A percentile compares a stretch with the other conserved stretches of the same genome.
Conservation (phyloP, 2,329 filamentous ascomycete species). For the Neophaeococcomyces mojaviensis region DNA sequence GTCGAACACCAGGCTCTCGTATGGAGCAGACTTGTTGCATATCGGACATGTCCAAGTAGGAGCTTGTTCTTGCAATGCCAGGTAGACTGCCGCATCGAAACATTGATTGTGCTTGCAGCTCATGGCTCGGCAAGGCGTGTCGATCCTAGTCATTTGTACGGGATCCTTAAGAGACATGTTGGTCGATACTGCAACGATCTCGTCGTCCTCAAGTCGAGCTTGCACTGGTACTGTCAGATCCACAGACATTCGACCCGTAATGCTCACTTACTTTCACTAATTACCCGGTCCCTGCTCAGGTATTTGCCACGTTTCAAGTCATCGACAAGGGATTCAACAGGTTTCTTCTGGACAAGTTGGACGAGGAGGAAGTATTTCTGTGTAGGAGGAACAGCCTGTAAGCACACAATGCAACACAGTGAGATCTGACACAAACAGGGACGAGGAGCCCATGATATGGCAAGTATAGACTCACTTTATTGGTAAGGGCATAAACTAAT, state of each 20-base stretch:
- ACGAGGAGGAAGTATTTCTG: constrained; percentile 67
- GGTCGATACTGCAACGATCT: constrained; percentile 75
- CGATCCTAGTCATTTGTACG: constrained; percentile 74
- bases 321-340: constrained; percentile 63
- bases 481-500: constrained; percentile 86
- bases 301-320: constrained; percentile 59
- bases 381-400: constrained; percentile 15
- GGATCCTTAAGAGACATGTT: constrained; percentile 90
- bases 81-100: constrained; percentile 86
- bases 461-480: constrained; percentile 54
- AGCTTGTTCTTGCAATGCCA: constrained; percentile 90
- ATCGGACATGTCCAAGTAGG: constrained; percentile 96
- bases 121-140: constrained; percentile 68
- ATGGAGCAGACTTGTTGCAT: constrained; percentile 76
- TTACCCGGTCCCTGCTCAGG: constrained; percentile 72
- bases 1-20: constrained; percentile 76
- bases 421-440: constrained; percentile 16
- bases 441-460: constrained; percentile 10
- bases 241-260: constrained; percentile 8
- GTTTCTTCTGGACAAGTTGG: constrained; percentile 66
- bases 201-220: constrained; percentile 73
- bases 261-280: constrained; percentile 63
- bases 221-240: constrained; percentile 51
- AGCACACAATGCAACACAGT: constrained; percentile 18
- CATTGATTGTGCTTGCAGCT: constrained; percentile 86